Evolutionary conservation across 441 rosid species (phyloP).

Genomic region (Eutrema salsugineum): DNA sequence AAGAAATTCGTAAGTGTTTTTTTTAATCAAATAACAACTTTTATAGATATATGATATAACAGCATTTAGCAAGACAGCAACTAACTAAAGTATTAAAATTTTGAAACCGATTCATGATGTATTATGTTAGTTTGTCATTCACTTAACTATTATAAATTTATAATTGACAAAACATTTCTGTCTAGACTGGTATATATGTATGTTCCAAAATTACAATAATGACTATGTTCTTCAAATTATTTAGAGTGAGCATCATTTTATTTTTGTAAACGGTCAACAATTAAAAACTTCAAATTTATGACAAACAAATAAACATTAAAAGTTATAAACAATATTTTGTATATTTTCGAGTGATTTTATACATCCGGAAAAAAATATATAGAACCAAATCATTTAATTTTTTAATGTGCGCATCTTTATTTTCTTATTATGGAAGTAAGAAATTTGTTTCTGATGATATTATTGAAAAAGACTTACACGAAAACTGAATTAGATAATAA

Average conservation of each 20-base stretch:
- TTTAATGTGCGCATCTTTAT: no score
- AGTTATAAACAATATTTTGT: no score
- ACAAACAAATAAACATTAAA: neutral
- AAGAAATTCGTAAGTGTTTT: no score
- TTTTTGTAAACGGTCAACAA: neutral
- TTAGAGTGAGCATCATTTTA: neutral
- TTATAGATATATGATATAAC: neutral
- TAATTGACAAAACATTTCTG: neutral
- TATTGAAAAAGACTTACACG: neutral
- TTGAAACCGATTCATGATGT: neutral
- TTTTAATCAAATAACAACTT: no score
- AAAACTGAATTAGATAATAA: neutral
- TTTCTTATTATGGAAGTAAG: no score
- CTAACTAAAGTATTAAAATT: neutral
- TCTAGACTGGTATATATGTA: neutral
- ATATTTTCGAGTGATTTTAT: no score
- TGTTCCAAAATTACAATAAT: neutral
- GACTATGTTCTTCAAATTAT: neutral
- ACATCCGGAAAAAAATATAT: no score
- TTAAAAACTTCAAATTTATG: neutral
- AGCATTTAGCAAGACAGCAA: neutral
- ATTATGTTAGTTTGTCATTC: neutral
- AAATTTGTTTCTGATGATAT: neutral
- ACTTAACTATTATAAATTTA: neutral
- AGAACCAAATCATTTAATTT: no score